Evolutionary conservation across 2,329 filamentous ascomycete genomes (phyloP).

Genomic region (Achaetomium macrosporum): DNA sequence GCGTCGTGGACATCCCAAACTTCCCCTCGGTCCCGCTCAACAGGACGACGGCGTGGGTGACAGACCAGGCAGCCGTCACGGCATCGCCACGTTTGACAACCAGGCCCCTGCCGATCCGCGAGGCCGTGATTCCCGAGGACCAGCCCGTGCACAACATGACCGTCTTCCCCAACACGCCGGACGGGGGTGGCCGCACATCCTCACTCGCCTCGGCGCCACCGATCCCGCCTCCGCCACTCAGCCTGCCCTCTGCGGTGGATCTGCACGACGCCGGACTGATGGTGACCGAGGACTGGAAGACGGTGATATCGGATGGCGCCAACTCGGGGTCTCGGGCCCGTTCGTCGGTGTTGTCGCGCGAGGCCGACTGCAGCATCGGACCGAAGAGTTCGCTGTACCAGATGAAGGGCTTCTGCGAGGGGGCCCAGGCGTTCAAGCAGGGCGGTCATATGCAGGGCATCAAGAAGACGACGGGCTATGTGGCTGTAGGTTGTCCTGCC

Average conservation of each 20-base stretch:
- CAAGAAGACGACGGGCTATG: constrained; percentile 32
- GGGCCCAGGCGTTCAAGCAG: constrained; percentile 34
- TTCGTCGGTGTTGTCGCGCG: constrained; percentile 11
- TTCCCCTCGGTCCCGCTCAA: not conserved
- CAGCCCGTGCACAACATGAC: not conserved
- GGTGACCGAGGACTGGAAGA: not conserved
- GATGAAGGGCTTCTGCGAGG: constrained; percentile 50
- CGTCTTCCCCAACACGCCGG: not conserved
- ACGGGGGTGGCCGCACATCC: not conserved
- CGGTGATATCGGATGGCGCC: constrained; percentile 5
- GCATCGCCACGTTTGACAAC: not conserved
- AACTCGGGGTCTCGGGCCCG: not conserved
- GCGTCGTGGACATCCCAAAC: not conserved
- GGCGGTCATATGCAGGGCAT: constrained; percentile 41
- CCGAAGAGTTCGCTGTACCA: constrained; percentile 45
- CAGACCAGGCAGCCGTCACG: not conserved
- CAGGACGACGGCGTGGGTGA: not conserved
- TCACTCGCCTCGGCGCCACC: not conserved
- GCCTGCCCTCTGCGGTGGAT: not conserved
- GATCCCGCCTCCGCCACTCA: not conserved
- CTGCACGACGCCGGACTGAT: not conserved
- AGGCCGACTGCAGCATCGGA: constrained; percentile 39
- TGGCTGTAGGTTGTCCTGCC: not conserved
- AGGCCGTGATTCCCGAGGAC: not conserved
- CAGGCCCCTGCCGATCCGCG: not conserved